These are phyloP conservation scores for Besnoitia besnoiti DNA, from an alignment of 169 alveolate genomes.

Conservation along the genomic window DNA sequence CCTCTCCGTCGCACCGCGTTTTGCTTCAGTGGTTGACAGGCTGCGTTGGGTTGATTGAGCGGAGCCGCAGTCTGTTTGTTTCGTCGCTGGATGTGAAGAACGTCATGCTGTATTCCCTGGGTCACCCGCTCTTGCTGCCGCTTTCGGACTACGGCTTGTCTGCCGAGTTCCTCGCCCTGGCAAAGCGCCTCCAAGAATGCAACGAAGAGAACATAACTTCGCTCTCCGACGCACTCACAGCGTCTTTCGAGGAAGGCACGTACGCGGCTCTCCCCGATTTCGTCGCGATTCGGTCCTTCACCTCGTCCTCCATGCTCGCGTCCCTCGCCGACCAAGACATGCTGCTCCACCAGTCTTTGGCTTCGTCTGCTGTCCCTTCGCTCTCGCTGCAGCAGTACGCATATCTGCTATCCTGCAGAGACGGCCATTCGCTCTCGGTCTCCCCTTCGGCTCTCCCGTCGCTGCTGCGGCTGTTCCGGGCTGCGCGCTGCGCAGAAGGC, in stretches of 20 bases:
- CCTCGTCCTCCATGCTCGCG: background rate
- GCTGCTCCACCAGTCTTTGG: background rate
- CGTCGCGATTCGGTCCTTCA: background rate
- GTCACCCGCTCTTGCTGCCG: background rate
- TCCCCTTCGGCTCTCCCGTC: background rate
- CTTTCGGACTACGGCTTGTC: background rate
- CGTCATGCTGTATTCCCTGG: constrained; percentile 11
- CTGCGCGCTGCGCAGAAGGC: background rate
- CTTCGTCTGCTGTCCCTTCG: background rate
- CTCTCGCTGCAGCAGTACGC: background rate
- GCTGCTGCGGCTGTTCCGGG: background rate
- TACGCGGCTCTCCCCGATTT: constrained; percentile 3
- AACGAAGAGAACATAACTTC: background rate
- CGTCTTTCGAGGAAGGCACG: constrained; percentile 16
- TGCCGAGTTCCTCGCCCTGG: background rate
- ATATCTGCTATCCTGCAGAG: background rate
- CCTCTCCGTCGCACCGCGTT: background rate
- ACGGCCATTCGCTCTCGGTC: background rate
- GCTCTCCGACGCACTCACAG: background rate
- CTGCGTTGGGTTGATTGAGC: background rate
- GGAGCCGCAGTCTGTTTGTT: background rate
- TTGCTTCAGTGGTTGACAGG: constrained; percentile 15
- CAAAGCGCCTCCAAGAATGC: background rate
- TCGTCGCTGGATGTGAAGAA: background rate
- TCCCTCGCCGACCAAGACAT: constrained; percentile 3